These are phyloP conservation scores for Candida tetrigidarum DNA, from an alignment of 1,139 yeast species.

Conservation along the genomic window DNA sequence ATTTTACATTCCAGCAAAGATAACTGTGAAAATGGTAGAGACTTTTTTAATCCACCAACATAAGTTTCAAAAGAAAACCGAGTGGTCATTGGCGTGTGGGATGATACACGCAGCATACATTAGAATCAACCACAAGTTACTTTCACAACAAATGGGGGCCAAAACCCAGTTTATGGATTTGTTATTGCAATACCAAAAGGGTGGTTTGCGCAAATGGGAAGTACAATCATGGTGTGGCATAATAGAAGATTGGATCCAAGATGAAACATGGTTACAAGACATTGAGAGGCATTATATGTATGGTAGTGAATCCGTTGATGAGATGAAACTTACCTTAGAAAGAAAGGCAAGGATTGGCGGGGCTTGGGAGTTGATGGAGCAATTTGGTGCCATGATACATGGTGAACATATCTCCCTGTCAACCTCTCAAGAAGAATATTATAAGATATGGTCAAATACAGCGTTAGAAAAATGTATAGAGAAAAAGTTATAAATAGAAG, in stretches of 20 bases:
- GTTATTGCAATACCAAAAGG: constrained; percentile 57
- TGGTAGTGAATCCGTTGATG: constrained; percentile 28
- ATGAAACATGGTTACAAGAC: constrained; percentile 57
- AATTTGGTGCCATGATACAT: constrained; percentile 42
- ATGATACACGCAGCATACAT: constrained; percentile 61
- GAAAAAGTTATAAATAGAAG: background rate
- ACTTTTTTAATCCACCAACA: constrained; percentile 55
- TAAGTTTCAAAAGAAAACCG: constrained; percentile 55
- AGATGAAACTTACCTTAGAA: constrained; percentile 25
- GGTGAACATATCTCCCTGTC: constrained; percentile 35
- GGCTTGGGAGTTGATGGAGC: constrained; percentile 35
- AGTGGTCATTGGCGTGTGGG: constrained; percentile 74
- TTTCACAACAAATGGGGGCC: constrained; percentile 52
- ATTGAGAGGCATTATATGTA: constrained; percentile 45
- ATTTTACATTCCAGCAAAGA: constrained; percentile 60
- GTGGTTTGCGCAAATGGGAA: constrained; percentile 51
- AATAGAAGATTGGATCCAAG: constrained; percentile 55
- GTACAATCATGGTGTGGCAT: constrained; percentile 55
- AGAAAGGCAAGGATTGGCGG: constrained; percentile 34
- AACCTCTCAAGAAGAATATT: constrained; percentile 33
- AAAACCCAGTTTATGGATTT: constrained; percentile 51
- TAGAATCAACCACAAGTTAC: constrained; percentile 52
- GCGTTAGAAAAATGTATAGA: constrained; percentile 8
- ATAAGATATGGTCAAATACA: constrained; percentile 33
- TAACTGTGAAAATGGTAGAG: constrained; percentile 53